Conservation (phyloP, 352 stramenopile genomes). For the Phytophthora syringae region DNA sequence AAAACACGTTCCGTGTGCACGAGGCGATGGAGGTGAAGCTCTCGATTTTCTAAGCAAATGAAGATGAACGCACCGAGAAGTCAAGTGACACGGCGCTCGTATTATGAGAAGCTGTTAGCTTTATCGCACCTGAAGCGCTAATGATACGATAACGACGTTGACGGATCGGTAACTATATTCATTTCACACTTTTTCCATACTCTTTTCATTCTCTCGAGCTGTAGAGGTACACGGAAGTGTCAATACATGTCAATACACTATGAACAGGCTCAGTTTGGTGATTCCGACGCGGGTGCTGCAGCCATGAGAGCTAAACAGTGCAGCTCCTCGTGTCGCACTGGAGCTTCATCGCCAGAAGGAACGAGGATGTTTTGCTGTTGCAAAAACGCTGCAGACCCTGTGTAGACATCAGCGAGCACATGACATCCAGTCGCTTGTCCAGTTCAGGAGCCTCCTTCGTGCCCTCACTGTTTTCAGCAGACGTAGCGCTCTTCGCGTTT, state of each 20-base stretch:
- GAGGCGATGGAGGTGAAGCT: slow-evolving; percentile 92
- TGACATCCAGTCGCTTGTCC: slow-evolving; percentile 68
- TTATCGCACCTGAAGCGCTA: background rate
- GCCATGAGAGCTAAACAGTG: slow-evolving; percentile 75
- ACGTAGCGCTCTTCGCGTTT: background rate
- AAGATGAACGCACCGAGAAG: no score
- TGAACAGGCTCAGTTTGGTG: slow-evolving; percentile 23
- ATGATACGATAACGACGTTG: slow-evolving; percentile 32
- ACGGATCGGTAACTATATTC: slow-evolving; percentile 18
- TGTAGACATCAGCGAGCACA: slow-evolving; percentile 86
- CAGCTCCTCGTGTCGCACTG: slow-evolving; percentile 63
- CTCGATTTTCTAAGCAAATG: slow-evolving; percentile 80
- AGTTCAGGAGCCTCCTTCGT: slow-evolving; percentile 18
- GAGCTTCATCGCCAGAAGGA: slow-evolving; percentile 27
- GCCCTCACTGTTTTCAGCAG: slow-evolving; percentile 1
- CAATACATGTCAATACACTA: slow-evolving; percentile 6
- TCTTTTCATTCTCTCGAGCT: background rate
- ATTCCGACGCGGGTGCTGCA: slow-evolving; percentile 13
- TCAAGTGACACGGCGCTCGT: slow-evolving; percentile 19
- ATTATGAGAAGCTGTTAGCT: background rate
- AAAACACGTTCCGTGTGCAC: slow-evolving; percentile 85
- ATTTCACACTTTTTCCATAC: slow-evolving; percentile 18
- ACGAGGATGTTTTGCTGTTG: slow-evolving; percentile 64
- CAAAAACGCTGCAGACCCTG: slow-evolving; percentile 72
- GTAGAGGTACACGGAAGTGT: no score